Conservation (phyloP, 768 basidiomycete genomes). For the Pleurotus giganteus region DNA sequence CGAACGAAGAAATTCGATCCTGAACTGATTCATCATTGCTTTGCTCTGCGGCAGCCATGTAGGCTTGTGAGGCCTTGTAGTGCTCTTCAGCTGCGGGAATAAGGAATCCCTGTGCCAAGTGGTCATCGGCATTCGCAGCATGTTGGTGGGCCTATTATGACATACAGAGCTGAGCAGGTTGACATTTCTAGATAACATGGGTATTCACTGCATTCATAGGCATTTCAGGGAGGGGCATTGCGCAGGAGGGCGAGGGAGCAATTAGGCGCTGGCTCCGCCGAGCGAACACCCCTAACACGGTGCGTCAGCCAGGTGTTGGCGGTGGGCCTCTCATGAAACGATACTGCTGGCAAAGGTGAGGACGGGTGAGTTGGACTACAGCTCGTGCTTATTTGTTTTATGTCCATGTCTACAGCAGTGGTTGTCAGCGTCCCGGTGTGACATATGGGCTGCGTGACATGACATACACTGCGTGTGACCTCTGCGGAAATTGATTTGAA, state of each 20-base stretch:
- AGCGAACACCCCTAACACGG: too few relatives aligned
- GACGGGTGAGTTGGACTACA: too few relatives aligned
- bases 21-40: slow-evolving; percentile 70
- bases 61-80: slow-evolving; percentile 72
- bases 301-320: too few relatives aligned
- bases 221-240: slow-evolving; percentile 37
- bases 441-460: background rate
- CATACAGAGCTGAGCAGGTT: slow-evolving; percentile 11
- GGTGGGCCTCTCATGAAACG: too few relatives aligned
- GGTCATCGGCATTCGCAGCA: slow-evolving; percentile 78
- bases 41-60: slow-evolving; percentile 68
- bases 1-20: slow-evolving; percentile 17
- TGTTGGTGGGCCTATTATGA: slow-evolving; percentile 71
- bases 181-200: background rate
- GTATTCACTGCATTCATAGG: slow-evolving; percentile 51
- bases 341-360: too few relatives aligned
- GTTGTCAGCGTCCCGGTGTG: background rate
- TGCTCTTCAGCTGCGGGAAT: slow-evolving; percentile 76
- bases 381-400: too few relatives aligned
- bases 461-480: background rate
- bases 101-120: slow-evolving; percentile 60
- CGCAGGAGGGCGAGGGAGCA: slow-evolving; percentile 6
- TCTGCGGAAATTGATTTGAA: background rate
- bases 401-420: background rate
- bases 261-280: background rate